A percentile compares a stretch with the other conserved stretches of the same genome.
These are phyloP conservation scores for Cyberlindnera mississippiensis DNA, from an alignment of 805 yeast genomes.

Conservation along the genomic window DNA sequence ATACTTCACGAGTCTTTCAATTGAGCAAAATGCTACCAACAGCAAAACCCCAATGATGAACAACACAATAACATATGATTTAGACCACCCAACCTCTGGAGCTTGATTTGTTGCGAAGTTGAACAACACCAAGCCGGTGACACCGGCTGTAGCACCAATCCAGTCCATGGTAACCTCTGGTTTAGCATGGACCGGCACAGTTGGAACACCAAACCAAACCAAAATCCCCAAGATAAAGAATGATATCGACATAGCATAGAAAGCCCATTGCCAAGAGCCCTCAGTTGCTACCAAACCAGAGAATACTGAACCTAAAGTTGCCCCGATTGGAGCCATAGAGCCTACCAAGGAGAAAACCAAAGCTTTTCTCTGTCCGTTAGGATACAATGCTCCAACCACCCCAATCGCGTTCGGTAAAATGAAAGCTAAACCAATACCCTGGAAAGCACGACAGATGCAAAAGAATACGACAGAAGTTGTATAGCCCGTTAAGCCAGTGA, in stretches of 20 bases:
- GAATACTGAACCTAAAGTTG: conserved; percentile 48
- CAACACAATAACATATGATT: conserved; percentile 52
- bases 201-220: conserved; percentile 35
- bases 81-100: conserved; percentile 64
- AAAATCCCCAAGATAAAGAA: conserved; percentile 28
- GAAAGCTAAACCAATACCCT: conserved; percentile 57
- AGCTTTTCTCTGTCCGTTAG: conserved; percentile 46
- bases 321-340: conserved; percentile 60
- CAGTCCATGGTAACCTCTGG: conserved; percentile 38
- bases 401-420: conserved; percentile 59
- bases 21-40: conserved; percentile 41
- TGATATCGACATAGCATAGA: conserved; percentile 38
- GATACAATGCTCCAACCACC: conserved; percentile 42
- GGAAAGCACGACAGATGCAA: conserved; percentile 50
- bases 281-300: conserved; percentile 43
- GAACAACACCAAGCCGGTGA: conserved; percentile 55
- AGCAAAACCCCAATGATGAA: conserved; percentile 46
- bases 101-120: conserved; percentile 76
- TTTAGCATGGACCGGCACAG: conserved; percentile 16
- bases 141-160: conserved; percentile 53
- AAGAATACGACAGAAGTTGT: conserved; percentile 46
- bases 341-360: conserved; percentile 52
- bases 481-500: conserved; percentile 56
- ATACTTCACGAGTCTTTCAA: conserved; percentile 40
- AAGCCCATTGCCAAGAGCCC: conserved; percentile 49